Evolutionary conservation across 805 yeast species (phyloP).

Genomic region (Wickerhamomyces queroliae): DNA sequence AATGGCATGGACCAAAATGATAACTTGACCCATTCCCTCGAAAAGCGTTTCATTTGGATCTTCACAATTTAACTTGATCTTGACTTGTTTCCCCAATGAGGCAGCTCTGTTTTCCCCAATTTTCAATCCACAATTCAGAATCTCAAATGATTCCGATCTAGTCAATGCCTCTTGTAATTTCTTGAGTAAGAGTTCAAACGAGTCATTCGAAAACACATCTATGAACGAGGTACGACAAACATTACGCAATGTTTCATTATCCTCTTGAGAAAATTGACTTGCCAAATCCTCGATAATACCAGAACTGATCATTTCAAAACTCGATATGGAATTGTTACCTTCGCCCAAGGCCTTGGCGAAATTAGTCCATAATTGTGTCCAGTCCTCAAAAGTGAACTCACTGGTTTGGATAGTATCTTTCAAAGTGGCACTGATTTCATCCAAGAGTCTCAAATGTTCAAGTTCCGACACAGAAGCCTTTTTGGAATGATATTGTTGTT

Average conservation of each 20-base stretch:
- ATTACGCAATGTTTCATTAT: slow-evolving; percentile 23
- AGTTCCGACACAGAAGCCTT: slow-evolving; percentile 20
- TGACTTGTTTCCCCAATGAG: slow-evolving; percentile 67
- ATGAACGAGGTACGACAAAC: slow-evolving; percentile 40
- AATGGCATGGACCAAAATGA: slow-evolving; percentile 44
- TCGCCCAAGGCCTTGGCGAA: slow-evolving; percentile 30
- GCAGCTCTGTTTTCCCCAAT: slow-evolving; percentile 41
- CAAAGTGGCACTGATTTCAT: slow-evolving; percentile 15
- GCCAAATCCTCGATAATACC: slow-evolving; percentile 48
- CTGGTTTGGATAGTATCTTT: slow-evolving; percentile 4
- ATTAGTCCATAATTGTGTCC: slow-evolving; percentile 31
- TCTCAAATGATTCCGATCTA: slow-evolving; percentile 67
- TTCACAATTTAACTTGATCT: slow-evolving; percentile 43
- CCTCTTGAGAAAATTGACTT: slow-evolving; percentile 25
- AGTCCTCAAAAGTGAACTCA: slow-evolving; percentile 20
- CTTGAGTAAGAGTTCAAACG: slow-evolving; percentile 40
- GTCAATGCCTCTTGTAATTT: slow-evolving; percentile 70
- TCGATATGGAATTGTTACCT: slow-evolving; percentile 40
- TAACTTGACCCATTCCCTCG: slow-evolving; percentile 20
- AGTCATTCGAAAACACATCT: slow-evolving; percentile 27
- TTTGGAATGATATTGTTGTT: slow-evolving; percentile 21
- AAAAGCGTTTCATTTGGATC: slow-evolving; percentile 22
- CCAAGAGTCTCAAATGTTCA: slow-evolving; percentile 24
- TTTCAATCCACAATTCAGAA: slow-evolving; percentile 36
- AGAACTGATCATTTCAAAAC: slow-evolving; percentile 70